Conservation (phyloP, 1,284 basidiomycete genomes). For the Mycena citricolor region DNA sequence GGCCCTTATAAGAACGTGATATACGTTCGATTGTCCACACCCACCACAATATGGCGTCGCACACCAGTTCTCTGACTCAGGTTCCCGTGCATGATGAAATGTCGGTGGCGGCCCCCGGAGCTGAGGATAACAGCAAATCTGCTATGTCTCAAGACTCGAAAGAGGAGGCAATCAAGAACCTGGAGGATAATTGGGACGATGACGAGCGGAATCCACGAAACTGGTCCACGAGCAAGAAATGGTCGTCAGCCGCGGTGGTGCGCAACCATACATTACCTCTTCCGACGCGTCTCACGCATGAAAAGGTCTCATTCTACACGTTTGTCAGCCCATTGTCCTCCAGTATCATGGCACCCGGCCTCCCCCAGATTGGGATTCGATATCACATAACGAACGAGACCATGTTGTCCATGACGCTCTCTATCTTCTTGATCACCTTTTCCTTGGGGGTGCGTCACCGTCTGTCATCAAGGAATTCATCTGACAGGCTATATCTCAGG, state of each 20-base stretch:
- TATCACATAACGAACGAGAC: neutral
- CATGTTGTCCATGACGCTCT: neutral
- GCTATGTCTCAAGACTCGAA: neutral
- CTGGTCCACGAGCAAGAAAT: conserved; percentile 10
- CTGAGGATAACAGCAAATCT: neutral
- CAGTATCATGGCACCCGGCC: neutral
- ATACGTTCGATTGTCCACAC: too few species aligned
- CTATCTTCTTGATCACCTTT: neutral
- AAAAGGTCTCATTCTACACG: conserved; percentile 1
- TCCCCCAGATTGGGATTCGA: neutral
- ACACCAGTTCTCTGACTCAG: conserved; percentile 21
- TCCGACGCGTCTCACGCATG: neutral
- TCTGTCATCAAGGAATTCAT: too few species aligned
- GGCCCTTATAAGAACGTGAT: too few species aligned
- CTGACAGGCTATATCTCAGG: too few species aligned
- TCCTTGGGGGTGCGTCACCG: neutral
- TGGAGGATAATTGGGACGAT: conserved; percentile 4
- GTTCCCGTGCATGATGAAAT: too few species aligned
- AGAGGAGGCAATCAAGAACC: neutral
- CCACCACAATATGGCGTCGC: conserved; percentile 23
- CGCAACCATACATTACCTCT: neutral
- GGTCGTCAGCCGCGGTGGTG: conserved; percentile 9
- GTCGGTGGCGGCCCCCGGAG: too few species aligned
- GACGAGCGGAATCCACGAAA: conserved; percentile 11
- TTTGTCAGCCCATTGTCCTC: neutral